phyloP scores from a whole-genome alignment of 805 yeast species.

The Wilhelminamyces savonicus region DNA sequence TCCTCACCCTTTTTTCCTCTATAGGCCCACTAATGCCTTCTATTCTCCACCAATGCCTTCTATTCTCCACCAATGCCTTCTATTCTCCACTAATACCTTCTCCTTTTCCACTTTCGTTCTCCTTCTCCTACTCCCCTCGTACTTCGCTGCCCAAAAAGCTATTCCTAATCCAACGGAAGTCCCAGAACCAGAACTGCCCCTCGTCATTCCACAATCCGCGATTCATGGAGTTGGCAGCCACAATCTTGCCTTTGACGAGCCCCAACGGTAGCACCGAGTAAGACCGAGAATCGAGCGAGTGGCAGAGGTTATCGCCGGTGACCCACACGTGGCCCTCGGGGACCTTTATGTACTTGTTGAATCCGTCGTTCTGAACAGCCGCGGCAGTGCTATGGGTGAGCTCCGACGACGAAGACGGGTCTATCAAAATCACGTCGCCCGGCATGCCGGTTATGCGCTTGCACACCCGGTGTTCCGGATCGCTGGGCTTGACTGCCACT shows the following conservation, averaged over 20 bases:
- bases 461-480: constrained; percentile 79
- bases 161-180: constrained; percentile 52
- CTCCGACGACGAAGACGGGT: constrained; percentile 60
- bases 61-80: too few relatives aligned
- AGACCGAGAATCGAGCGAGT: constrained; percentile 82
- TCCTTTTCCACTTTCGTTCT: too few relatives aligned
- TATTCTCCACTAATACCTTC: too few relatives aligned
- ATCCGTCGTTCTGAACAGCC: constrained; percentile 30
- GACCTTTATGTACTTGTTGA: constrained; percentile 58
- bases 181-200: constrained; percentile 34
- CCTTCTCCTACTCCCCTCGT: too few relatives aligned
- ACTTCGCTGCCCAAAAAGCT: constrained; percentile 36
- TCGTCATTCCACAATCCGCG: constrained; percentile 37
- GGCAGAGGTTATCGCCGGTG: constrained; percentile 88
- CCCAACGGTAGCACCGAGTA: constrained; percentile 91
- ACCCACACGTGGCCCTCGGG: constrained; percentile 98
- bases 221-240: constrained; percentile 55
- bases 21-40: too few relatives aligned
- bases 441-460: constrained; percentile 95
- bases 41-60: too few relatives aligned
- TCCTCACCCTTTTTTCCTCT: too few relatives aligned
- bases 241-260: constrained; percentile 77
- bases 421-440: constrained; percentile 77
- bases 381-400: constrained; percentile 27
- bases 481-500: constrained; percentile 86